Evolutionary conservation across 352 stramenopile genomes (phyloP).

Genomic region (Phytophthora sansomeana): DNA sequence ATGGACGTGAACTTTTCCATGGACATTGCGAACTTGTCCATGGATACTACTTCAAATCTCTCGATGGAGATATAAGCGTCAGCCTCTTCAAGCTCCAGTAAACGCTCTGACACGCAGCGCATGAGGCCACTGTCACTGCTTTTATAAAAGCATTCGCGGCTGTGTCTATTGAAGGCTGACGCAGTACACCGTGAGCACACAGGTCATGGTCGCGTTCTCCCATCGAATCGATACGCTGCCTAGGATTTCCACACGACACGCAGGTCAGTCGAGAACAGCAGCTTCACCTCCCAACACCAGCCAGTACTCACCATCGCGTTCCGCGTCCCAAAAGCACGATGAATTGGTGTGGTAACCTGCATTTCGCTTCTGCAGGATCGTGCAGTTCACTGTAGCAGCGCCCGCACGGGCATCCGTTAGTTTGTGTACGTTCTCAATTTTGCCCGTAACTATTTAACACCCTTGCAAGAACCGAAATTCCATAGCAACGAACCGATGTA

Average conservation of each 20-base stretch:
- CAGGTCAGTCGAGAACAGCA: slow-evolving; percentile 16
- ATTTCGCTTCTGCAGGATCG: slow-evolving; percentile 91
- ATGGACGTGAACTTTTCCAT: slow-evolving; percentile 53
- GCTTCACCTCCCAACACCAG: background rate
- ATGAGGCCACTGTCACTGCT: slow-evolving; percentile 29
- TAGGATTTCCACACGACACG: slow-evolving; percentile 30
- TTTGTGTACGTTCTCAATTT: slow-evolving; percentile 36
- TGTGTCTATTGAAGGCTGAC: slow-evolving; percentile 67
- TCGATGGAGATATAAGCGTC: slow-evolving; percentile 52
- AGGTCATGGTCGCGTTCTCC: slow-evolving; percentile 81
- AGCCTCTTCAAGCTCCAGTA: background rate
- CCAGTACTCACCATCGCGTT: slow-evolving; percentile 73
- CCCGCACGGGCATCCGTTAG: slow-evolving; percentile 27
- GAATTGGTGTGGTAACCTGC: slow-evolving; percentile 89
- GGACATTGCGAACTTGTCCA: slow-evolving; percentile 44
- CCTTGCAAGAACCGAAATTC: slow-evolving; percentile 17
- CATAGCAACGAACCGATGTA: slow-evolving; percentile 75
- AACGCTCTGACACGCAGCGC: slow-evolving; percentile 21
- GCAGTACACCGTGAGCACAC: slow-evolving; percentile 75
- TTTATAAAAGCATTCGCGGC: slow-evolving; percentile 1
- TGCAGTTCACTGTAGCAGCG: slow-evolving; percentile 77
- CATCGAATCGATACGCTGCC: slow-evolving; percentile 79
- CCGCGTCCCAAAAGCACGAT: slow-evolving; percentile 88
- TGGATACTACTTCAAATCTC: slow-evolving; percentile 55
- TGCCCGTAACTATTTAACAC: slow-evolving; percentile 51